Percentiles rank a stretch among this genome's conserved stretches.
phyloP scores from a whole-genome alignment of 2,329 filamentous ascomycete genomes.

The Scopulariopsis brevicaulis region DNA sequence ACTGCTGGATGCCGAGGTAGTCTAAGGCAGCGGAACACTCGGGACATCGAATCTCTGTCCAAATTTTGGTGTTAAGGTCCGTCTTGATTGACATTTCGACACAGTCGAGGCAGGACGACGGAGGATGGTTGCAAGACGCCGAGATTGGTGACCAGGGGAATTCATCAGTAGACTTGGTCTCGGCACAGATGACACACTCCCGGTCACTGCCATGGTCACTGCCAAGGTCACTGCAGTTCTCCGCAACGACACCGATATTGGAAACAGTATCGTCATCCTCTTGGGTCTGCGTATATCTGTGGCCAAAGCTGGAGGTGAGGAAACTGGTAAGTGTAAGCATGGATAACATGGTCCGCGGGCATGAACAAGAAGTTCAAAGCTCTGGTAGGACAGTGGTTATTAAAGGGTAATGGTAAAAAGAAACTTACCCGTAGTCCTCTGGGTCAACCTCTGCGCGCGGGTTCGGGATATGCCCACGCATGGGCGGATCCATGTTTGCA shows the following conservation, averaged over 20 bases:
- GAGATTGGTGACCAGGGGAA: constrained; percentile 23
- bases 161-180: constrained; percentile 14
- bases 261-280: constrained; percentile 8
- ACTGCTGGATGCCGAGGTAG: constrained; percentile 30
- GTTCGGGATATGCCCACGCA: background rate
- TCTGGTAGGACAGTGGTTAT: background rate
- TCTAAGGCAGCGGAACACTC: constrained; percentile 32
- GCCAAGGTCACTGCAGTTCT: background rate
- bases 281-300: constrained; percentile 18
- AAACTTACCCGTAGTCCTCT: background rate
- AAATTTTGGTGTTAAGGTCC: constrained; percentile 20
- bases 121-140: constrained; percentile 18
- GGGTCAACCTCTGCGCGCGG: background rate
- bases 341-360: background rate
- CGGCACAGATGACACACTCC: constrained; percentile 24
- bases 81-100: constrained; percentile 20
- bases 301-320: constrained; percentile 15
- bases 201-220: constrained; percentile 8
- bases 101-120: constrained; percentile 21
- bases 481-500: background rate
- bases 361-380: background rate
- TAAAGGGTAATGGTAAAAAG: background rate
- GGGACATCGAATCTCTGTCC: constrained; percentile 38
- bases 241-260: background rate
- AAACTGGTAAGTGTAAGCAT: background rate